Percentiles rank a stretch among this genome's conserved stretches.
These are phyloP conservation scores for Helicocarpus griseus DNA, from an alignment of 2,329 filamentous ascomycete species.

Conservation along the genomic window DNA sequence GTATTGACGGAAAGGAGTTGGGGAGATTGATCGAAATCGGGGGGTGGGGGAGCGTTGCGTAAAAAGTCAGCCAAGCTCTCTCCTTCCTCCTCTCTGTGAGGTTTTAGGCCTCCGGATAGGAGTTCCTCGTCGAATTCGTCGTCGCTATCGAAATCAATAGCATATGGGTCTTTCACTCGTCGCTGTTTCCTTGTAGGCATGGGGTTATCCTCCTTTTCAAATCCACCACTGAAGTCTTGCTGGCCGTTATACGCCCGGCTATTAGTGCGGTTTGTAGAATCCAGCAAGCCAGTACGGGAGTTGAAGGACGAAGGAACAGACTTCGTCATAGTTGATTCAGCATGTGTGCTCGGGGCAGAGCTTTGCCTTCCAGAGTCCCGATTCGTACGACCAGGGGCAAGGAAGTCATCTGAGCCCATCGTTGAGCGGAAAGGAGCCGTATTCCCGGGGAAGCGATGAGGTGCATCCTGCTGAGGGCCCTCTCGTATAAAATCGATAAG, in stretches of 20 bases:
- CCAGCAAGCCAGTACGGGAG: conserved; percentile 62
- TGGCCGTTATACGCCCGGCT: conserved; percentile 14
- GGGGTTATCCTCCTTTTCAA: neutral
- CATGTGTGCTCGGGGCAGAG: conserved; percentile 35
- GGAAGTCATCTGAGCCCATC: conserved; percentile 70
- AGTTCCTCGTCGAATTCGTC: conserved; percentile 53
- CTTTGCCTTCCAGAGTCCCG: conserved; percentile 24
- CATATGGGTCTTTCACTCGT: conserved; percentile 79
- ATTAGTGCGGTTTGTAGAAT: conserved; percentile 26
- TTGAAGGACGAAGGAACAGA: conserved; percentile 57
- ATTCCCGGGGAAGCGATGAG: conserved; percentile 67
- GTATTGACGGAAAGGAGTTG: conserved; percentile 21
- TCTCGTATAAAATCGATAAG: conserved; percentile 92
- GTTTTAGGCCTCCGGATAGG: conserved; percentile 20
- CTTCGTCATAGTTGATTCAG: conserved; percentile 41
- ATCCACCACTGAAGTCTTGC: neutral
- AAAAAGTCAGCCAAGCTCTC: conserved; percentile 42
- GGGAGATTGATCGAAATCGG: conserved; percentile 20
- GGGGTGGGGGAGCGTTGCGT: conserved; percentile 34
- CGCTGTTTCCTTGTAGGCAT: conserved; percentile 61
- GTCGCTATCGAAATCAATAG: conserved; percentile 69
- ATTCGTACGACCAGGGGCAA: conserved; percentile 22
- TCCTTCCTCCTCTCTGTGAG: conserved; percentile 34
- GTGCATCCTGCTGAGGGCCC: conserved; percentile 58
- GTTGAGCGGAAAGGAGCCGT: conserved; percentile 78